Evolutionary conservation across 768 basidiomycete genomes (phyloP).

Genomic region (Lactifluus subvellereus): DNA sequence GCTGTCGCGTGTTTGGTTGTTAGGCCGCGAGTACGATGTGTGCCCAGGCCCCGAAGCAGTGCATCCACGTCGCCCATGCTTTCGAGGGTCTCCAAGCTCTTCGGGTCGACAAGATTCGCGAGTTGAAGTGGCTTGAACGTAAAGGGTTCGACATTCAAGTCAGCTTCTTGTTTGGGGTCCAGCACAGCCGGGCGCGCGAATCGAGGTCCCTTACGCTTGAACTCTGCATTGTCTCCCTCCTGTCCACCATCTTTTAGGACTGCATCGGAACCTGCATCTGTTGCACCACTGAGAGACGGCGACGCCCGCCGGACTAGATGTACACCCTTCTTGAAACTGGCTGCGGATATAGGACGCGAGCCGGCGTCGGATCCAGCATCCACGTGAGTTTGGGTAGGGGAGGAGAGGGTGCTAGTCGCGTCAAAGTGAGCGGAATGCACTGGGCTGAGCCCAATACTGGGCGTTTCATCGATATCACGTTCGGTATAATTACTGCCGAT

Average conservation of each 20-base stretch:
- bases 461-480: constrained; percentile 25
- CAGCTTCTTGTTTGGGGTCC: constrained; percentile 37
- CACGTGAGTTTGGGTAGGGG: constrained; percentile 36
- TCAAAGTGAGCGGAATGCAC: constrained; percentile 31
- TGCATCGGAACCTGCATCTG: not conserved
- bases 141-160: constrained; percentile 67
- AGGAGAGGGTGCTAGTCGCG: constrained; percentile 32
- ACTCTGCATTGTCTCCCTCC: constrained; percentile 22
- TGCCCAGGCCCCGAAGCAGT: constrained; percentile 69
- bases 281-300: constrained; percentile 23
- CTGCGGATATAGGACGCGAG: constrained; percentile 27
- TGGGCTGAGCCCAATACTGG: constrained; percentile 21
- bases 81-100: constrained; percentile 60
- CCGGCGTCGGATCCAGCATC: constrained; percentile 34
- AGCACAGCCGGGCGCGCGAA: constrained; percentile 28
- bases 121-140: constrained; percentile 64
- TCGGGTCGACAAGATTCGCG: constrained; percentile 87
- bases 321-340: constrained; percentile 24
- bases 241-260: constrained; percentile 24
- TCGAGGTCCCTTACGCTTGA: constrained; percentile 6
- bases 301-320: constrained; percentile 10
- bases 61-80: constrained; percentile 64
- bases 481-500: constrained; percentile 43
- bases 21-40: constrained; percentile 48
- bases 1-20: not conserved